Percentiles rank a stretch among this genome's conserved stretches.
Evolutionary conservation across 805 yeast genomes (phyloP).

Genomic region (Lipomyces yamadae): DNA sequence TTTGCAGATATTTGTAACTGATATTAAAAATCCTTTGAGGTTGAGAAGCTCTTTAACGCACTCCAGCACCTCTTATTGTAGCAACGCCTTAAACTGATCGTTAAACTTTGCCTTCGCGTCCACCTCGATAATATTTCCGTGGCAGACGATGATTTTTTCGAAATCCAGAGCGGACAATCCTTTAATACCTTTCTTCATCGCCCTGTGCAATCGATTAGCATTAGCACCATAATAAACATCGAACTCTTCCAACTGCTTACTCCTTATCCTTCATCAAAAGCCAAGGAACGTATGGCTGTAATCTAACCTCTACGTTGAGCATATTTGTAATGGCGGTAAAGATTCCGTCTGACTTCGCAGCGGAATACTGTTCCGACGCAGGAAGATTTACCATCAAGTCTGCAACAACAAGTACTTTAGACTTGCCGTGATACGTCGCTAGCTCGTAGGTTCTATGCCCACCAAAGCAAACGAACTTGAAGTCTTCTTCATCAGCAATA

Average conservation of each 20-base stretch:
- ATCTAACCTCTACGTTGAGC: neutral
- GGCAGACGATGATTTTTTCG: conserved; percentile 58
- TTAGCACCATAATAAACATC: conserved; percentile 33
- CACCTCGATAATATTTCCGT: conserved; percentile 60
- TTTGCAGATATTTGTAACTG: neutral
- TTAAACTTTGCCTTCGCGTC: conserved; percentile 41
- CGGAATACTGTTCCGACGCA: conserved; percentile 50
- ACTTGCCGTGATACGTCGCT: conserved; percentile 53
- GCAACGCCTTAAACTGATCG: conserved; percentile 5
- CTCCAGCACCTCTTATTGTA: neutral
- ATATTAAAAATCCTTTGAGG: neutral
- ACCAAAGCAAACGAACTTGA: conserved; percentile 63
- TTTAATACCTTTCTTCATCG: conserved; percentile 33
- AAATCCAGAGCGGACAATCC: conserved; percentile 52
- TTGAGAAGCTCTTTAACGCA: neutral
- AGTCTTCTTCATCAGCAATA: conserved; percentile 41
- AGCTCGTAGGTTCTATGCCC: conserved; percentile 62
- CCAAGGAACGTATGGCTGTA: conserved; percentile 4
- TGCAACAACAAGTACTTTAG: conserved; percentile 59
- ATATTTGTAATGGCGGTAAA: neutral
- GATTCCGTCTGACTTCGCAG: neutral
- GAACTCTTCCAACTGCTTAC: conserved; percentile 3
- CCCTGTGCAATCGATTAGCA: conserved; percentile 23
- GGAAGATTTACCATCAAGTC: conserved; percentile 66
- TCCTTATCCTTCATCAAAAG: conserved; percentile 15